Conservation (phyloP, 768 basidiomycete genomes). For the Astraeus odoratus region DNA sequence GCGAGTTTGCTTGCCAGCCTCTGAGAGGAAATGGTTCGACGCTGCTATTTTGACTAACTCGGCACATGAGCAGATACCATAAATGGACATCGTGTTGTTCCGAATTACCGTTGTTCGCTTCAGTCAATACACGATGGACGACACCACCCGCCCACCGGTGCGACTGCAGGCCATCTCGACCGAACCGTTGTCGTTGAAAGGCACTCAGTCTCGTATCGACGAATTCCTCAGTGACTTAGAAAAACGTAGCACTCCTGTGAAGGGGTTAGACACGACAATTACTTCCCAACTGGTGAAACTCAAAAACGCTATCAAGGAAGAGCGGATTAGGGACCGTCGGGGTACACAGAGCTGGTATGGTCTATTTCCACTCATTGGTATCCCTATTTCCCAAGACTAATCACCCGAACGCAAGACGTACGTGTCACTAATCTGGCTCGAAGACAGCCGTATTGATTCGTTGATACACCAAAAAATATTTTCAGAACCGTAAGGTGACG, state of each 20-base stretch:
- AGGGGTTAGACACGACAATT: constrained; percentile 48
- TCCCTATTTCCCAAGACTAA: background rate
- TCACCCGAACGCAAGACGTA: too few relatives aligned
- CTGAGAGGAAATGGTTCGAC: background rate
- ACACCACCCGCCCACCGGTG: constrained; percentile 39
- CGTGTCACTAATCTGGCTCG: too few relatives aligned
- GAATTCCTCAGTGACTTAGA: constrained; percentile 45
- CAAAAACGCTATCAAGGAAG: constrained; percentile 43
- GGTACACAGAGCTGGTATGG: constrained; percentile 2
- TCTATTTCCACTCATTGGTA: background rate
- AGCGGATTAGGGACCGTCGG: constrained; percentile 27
- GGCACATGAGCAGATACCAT: too few relatives aligned
- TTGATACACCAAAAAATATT: too few relatives aligned
- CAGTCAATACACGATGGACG: constrained; percentile 35
- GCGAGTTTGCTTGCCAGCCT: background rate
- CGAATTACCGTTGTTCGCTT: background rate
- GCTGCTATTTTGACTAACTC: background rate
- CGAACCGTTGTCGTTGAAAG: constrained; percentile 33
- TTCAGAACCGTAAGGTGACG: too few relatives aligned
- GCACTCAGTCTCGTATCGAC: constrained; percentile 35
- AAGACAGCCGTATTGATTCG: too few relatives aligned
- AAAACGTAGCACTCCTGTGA: constrained; percentile 37
- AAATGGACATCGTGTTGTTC: background rate
- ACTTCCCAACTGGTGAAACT: constrained; percentile 57
- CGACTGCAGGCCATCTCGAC: constrained; percentile 36